phyloP scores from a whole-genome alignment of 2,329 filamentous ascomycete genomes.

The Chaetomium sp. region DNA sequence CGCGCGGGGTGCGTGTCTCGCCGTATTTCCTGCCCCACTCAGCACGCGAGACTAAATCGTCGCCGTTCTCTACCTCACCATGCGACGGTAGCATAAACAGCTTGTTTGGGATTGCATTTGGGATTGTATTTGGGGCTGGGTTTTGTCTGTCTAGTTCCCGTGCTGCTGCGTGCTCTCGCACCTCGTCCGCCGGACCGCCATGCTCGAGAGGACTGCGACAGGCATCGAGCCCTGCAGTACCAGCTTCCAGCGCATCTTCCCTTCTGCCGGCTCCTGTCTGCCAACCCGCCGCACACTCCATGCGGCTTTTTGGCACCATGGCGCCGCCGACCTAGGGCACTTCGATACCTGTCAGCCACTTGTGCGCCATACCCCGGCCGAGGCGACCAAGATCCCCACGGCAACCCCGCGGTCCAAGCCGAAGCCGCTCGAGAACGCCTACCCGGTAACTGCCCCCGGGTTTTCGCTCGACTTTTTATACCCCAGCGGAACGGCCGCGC shows the following conservation, averaged over 20 bases:
- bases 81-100: no score
- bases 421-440: slow-evolving; percentile 23
- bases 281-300: slow-evolving; percentile 40
- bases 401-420: slow-evolving; percentile 4
- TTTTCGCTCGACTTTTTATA: slow-evolving; percentile 53
- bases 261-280: slow-evolving; percentile 31
- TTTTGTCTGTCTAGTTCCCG: no score
- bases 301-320: slow-evolving; percentile 49
- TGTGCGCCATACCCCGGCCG: slow-evolving; percentile 26
- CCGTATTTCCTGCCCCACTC: no score
- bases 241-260: slow-evolving; percentile 47
- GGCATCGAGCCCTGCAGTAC: slow-evolving; percentile 50
- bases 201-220: slow-evolving; percentile 54
- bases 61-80: no score
- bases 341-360: slow-evolving; percentile 37
- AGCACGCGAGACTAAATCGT: no score
- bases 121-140: no score
- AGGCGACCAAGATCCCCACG: slow-evolving; percentile 16
- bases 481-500: slow-evolving; percentile 38
- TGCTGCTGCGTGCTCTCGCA: no score
- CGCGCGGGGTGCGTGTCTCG: no score
- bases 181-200: slow-evolving; percentile 28
- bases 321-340: slow-evolving; percentile 44
- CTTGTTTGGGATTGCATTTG: no score
- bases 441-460: slow-evolving; percentile 34